Evolutionary conservation across 2,329 filamentous ascomycete species (phyloP).

Genomic region (Clarireedia paspali): DNA sequence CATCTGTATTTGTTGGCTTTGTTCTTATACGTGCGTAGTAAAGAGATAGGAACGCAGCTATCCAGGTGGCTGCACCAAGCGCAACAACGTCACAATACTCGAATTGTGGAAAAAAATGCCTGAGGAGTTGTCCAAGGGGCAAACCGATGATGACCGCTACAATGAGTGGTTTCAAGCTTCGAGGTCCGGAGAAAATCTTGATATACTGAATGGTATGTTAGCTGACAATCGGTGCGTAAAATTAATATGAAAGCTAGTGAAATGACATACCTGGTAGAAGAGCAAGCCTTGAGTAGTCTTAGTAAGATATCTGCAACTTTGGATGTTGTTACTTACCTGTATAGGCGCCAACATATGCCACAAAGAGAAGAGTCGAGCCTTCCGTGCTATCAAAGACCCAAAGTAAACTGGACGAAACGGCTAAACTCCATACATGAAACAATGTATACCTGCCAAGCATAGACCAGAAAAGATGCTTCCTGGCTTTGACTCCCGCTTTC

Average conservation of each 20-base stretch:
- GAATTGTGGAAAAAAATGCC: constrained; percentile 32
- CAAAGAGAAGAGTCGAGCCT: constrained; percentile 40
- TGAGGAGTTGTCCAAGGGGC: constrained; percentile 38
- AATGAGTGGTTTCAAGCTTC: constrained; percentile 40
- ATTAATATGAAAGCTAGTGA: neutral
- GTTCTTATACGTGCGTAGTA: constrained; percentile 6
- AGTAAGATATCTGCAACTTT: neutral
- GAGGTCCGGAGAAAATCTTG: constrained; percentile 43
- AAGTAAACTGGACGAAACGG: constrained; percentile 36
- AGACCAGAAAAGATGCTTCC: constrained; percentile 27
- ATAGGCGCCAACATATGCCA: constrained; percentile 27
- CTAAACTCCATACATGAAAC: constrained; percentile 31
- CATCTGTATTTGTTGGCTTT: neutral
- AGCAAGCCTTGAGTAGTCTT: neutral
- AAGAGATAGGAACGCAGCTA: constrained; percentile 33
- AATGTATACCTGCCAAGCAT: constrained; percentile 38
- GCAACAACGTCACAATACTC: constrained; percentile 40
- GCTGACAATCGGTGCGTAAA: neutral
- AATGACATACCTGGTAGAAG: constrained; percentile 5
- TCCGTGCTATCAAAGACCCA: constrained; percentile 41
- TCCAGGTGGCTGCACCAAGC: constrained; percentile 43
- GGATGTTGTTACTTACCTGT: constrained; percentile 27
- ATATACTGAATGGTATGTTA: constrained; percentile 34
- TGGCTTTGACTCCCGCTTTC: constrained; percentile 26
- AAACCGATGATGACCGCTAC: constrained; percentile 39